Conservation (phyloP, 176 grass and related monocot genomes). For the Coix lacrymajobi region DNA sequence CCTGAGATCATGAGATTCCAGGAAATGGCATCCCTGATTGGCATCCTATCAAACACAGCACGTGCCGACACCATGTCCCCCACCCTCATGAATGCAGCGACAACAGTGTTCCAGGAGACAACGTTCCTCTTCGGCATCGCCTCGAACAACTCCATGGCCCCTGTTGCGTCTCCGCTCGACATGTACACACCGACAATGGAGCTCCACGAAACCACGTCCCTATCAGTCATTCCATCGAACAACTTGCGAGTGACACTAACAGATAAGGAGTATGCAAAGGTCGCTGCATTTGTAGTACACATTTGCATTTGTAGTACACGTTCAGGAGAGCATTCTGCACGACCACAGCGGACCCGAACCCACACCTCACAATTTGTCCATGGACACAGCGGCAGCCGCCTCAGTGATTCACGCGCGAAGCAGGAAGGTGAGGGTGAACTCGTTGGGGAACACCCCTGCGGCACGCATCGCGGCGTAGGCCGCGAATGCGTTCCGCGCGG, state of each 20-base stretch:
- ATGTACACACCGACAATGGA: conserved; percentile 38
- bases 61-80: conserved; percentile 22
- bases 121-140: conserved; percentile 51
- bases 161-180: neutral
- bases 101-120: conserved; percentile 46
- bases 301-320: conserved; percentile 26
- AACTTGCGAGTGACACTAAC: conserved; percentile 2
- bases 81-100: conserved; percentile 9
- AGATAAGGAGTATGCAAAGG: no score
- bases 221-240: conserved; percentile 44
- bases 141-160: conserved; percentile 36
- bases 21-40: conserved; percentile 23
- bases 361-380: conserved; percentile 8
- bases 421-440: conserved; percentile 49
- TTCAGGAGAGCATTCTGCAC: conserved; percentile 47
- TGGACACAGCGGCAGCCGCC: conserved; percentile 19
- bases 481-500: neutral
- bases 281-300: conserved; percentile 22
- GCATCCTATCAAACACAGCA: conserved; percentile 36
- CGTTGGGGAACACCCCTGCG: conserved; percentile 9
- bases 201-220: conserved; percentile 59
- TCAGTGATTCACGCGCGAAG: conserved; percentile 26
- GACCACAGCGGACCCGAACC: conserved; percentile 17
- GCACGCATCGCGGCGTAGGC: conserved; percentile 28
- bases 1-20: conserved; percentile 46